Base-by-base conservation (phyloP, 495 filamentous ascomycete genomes). In the Cercophora sp. region DNA sequence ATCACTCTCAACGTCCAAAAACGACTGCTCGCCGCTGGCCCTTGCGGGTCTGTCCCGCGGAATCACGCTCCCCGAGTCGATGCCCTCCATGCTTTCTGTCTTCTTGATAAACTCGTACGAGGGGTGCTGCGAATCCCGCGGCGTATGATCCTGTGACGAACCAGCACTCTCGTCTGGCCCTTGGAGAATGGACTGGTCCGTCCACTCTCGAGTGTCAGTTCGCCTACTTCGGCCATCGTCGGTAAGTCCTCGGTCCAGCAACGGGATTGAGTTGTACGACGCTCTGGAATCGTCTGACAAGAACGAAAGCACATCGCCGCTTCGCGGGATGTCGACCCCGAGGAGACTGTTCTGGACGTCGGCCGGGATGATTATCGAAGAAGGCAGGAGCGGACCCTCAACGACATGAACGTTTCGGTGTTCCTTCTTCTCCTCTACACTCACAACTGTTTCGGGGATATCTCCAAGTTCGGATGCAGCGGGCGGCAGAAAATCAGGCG, bases 201-300 rank as follows among this genome's bases (percentile, higher is more conserved):
- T 71, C 75, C 75, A 78, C 49, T 73, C 71, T 5, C 49, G 52
- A 15, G 70, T 71, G 24, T 51, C 56, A 5, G 65, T 68, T 39
- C 51, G 47, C 37, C 64, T 71, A 53, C 72, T 74, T 15, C 48
- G 63, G 9, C 69, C 75, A 53, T 79, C 70, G 48, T 87, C 83
- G 13, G 80, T 85, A 31, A 89, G 65, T 5, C 81, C 88, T 36
- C 87, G 76, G 48, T 93, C 85, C 18, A 93, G 77, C 10, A 93
- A 70, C 5, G 89, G 89, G 41, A 82, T 84, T 0, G 89, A 89
- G 36, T 80, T 84, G 57, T 91, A 91, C 1, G 88, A 94, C 10
- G 73, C 66, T 18, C 62, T 60, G 2, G 74, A 76, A 49, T 70
- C 71, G n/a, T 70, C 72, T 1, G 73, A 75, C n/a, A 76, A 25